phyloP scores from a whole-genome alignment of 2,329 filamentous ascomycete genomes.

The Septoria linicola region DNA sequence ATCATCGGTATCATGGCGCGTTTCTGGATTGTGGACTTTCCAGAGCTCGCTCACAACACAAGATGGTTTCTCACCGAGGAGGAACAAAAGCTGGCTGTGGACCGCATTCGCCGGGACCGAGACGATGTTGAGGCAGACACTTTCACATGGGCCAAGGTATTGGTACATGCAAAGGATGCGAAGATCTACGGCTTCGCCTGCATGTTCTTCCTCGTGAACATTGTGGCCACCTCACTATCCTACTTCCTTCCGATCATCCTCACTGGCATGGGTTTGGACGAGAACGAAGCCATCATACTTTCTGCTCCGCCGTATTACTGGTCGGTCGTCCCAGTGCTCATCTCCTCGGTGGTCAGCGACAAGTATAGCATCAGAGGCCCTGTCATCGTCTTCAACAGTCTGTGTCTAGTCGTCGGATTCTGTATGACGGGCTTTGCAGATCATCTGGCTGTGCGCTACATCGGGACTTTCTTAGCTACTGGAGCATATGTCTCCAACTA shows the following conservation, averaged over 20 bases:
- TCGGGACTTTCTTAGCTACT: conserved; percentile 65
- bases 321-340: conserved; percentile 61
- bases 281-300: conserved; percentile 55
- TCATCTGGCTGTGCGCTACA: conserved; percentile 61
- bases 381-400: conserved; percentile 63
- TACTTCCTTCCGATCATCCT: conserved; percentile 61
- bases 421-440: conserved; percentile 63
- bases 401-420: conserved; percentile 63
- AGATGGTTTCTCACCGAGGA: conserved; percentile 57
- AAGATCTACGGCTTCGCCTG: conserved; percentile 65
- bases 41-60: conserved; percentile 58
- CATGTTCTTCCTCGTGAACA: conserved; percentile 66
- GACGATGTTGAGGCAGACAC: conserved; percentile 58
- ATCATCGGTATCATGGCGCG: conserved; percentile 61
- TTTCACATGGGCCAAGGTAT: conserved; percentile 57
- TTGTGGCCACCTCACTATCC: conserved; percentile 63
- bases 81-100: conserved; percentile 58
- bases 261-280: conserved; percentile 43
- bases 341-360: conserved; percentile 64
- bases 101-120: conserved; percentile 60
- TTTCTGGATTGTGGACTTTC: conserved; percentile 71
- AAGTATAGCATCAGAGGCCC: conserved; percentile 60
- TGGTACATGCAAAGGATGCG: conserved; percentile 57
- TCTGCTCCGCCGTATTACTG: conserved; percentile 69
- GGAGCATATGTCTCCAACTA: conserved; percentile 69